Evolutionary conservation across 306 rosid genomes (phyloP).

Genomic region (Cyclanthera cordifolia): DNA sequence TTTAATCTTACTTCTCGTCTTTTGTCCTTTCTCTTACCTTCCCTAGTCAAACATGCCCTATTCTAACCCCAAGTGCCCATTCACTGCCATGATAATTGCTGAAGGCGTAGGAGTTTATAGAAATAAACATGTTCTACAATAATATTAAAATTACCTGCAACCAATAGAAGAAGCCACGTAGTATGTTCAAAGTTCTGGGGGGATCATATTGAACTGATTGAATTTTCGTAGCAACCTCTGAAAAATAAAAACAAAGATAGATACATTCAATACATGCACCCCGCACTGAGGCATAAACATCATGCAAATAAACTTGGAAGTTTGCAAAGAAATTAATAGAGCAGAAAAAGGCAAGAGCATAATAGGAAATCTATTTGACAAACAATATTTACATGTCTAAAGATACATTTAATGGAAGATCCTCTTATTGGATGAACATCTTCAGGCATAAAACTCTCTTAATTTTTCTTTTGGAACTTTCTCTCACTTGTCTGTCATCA

Average conservation of each 20-base stretch:
- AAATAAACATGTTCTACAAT: background rate
- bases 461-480: no score
- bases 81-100: background rate
- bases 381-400: background rate
- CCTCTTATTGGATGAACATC: background rate
- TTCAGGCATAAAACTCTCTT: no score
- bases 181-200: slow-evolving; percentile 34
- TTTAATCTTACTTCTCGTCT: no score
- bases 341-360: background rate
- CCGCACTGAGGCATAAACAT: background rate
- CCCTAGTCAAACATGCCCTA: no score
- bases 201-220: slow-evolving; percentile 21
- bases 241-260: slow-evolving; percentile 7
- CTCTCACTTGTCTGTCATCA: no score
- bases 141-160: slow-evolving; percentile 38
- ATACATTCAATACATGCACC: background rate
- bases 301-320: background rate
- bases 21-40: no score
- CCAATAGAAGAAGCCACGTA: slow-evolving; percentile 75
- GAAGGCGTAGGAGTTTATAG: background rate
- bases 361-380: background rate
- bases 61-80: background rate
- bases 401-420: background rate
- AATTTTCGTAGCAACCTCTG: slow-evolving; percentile 36
- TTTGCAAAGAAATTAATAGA: background rate